A percentile compares a stretch with the other conserved stretches of the same genome.
These are phyloP conservation scores for Phytophthora tentaculata DNA, from an alignment of 352 stramenopile species.

Conservation along the genomic window DNA sequence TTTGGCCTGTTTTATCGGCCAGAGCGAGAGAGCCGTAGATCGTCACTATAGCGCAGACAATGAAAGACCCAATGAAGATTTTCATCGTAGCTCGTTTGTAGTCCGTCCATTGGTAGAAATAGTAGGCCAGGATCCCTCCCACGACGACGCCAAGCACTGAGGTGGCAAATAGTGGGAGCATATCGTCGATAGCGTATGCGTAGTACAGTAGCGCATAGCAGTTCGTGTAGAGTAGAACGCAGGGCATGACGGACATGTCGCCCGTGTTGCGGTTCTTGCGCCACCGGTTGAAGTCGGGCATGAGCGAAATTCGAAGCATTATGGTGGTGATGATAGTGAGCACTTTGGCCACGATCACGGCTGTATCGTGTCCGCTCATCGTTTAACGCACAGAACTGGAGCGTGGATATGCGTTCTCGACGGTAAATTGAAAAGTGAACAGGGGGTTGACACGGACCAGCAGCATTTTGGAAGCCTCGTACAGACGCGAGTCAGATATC, in stretches of 20 bases:
- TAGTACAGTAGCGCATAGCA: conserved; percentile 47
- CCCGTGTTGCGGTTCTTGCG: conserved; percentile 36
- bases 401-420: not conserved
- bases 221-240: conserved; percentile 38
- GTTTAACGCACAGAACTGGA: not conserved
- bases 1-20: conserved; percentile 32
- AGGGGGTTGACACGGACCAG: not conserved
- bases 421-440: conserved; percentile 20
- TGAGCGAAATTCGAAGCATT: conserved; percentile 36
- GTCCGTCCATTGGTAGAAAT: conserved; percentile 49
- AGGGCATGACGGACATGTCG: conserved; percentile 42
- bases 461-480: too few species aligned
- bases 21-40: conserved; percentile 39
- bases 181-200: conserved; percentile 50
- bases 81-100: conserved; percentile 32
- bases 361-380: conserved; percentile 28
- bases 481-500: not conserved
- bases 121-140: conserved; percentile 40
- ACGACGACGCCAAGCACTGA: conserved; percentile 44
- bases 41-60: conserved; percentile 32
- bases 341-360: conserved; percentile 30
- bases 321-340: conserved; percentile 36
- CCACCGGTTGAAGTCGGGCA: conserved; percentile 46
- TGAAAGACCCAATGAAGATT: conserved; percentile 32
- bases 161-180: conserved; percentile 54